Base-by-base conservation (phyloP, 352 stramenopile genomes). In the Thalassiosira pacifica region DNA sequence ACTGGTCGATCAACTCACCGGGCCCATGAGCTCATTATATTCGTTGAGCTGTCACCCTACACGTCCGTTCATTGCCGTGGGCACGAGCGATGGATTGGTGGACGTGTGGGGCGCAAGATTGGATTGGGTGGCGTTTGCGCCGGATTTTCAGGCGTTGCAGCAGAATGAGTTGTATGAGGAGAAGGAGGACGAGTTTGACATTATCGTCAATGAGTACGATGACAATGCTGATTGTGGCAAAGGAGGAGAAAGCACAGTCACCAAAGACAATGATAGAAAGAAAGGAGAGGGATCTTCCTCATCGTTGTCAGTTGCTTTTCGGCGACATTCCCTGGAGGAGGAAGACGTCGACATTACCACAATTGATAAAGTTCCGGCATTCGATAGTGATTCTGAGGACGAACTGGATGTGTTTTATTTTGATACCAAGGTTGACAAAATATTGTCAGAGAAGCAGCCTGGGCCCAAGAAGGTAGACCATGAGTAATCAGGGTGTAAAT, bases 151-250 rank as follows among this genome's bases (percentile, higher is more conserved):
- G 67, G 85, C 89, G 18, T 76, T 94, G 42, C 83, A 87, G n/a
- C 70, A 73, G 45, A 95, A 94, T 85, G 83, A 94, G n/a, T 83
- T 93, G 64, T 95, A 95, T 63, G 86, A 92, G 45, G 83, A 90
- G 72, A 83, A 72, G 34, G 92, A 95, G 52, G 90, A 93, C 74
- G 88, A 94, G 72, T 91, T 94, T 80, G 92, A 94, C 71, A 71
- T 94, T 68, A 76, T 90, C 0, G 70, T 84, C 34, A 71, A 88
- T 76, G 69, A n/a, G n/a, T n/a, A n/a, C n/a, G n/a, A 64, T 8
- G 40, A 83, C 11, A 65, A 10, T 42, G 34, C 34, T 42, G 34
- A 42, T 42, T 42, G 34, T 42, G 8, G 55, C n/a, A 40, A 90
- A 52, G 75, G 73, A 40, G 71, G 79, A 26, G 76, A 66, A 70